Evolutionary conservation across 352 stramenopile species (phyloP), one percentile per base, ranked within the genome.

Genomic region (Thalassiosira mediterranea): DNA sequence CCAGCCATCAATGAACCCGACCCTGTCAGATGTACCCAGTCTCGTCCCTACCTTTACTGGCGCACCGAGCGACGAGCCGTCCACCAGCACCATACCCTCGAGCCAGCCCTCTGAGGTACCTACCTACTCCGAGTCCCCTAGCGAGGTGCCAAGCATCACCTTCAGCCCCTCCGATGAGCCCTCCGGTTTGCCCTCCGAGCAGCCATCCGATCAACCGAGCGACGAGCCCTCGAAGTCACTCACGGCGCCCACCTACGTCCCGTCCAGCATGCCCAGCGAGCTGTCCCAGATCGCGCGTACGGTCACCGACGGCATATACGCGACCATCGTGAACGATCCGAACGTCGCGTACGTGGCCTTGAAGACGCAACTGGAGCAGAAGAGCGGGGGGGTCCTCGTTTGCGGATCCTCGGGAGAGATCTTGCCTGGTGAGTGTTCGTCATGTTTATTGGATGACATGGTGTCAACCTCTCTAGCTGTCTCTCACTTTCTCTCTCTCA

Each of bases 381-480:
- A 64, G 28, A 60, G 31, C 8, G 63, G 63, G 13, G 72, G 72
- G 13, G 72, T 72, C 19, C 44, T 81, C 0, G 72, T 81, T 7
- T 81, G 72, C 29, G 72, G 72, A 25, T 72, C 56, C 7, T 23
- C 28, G 21, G 64, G 64, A 0, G 72, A 81, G 32, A 73, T 81
- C 37, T 51, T 31, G n/a, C 28, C 57, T 3, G 57, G n/a, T 32
- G 23, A 66, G 57, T 56, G 15, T 8, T 17, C 5, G n/a, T n/a
- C n/a, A n/a, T n/a, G n/a, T n/a, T n/a, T n/a, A 32, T 17, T 34
- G 17, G 31, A 25, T n/a, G 25, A 59, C 21, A 32, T 5, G 34
- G 13, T 13, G 34, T n/a, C n/a, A n/a, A n/a, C n/a, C n/a, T n/a
- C n/a, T n/a, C n/a, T n/a, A n/a, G n/a, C n/a, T n/a, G n/a, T n/a